Evolutionary conservation across 768 basidiomycete species (phyloP), one percentile per base, ranked within the genome.

Genomic region (Pleurotus giganteus): DNA sequence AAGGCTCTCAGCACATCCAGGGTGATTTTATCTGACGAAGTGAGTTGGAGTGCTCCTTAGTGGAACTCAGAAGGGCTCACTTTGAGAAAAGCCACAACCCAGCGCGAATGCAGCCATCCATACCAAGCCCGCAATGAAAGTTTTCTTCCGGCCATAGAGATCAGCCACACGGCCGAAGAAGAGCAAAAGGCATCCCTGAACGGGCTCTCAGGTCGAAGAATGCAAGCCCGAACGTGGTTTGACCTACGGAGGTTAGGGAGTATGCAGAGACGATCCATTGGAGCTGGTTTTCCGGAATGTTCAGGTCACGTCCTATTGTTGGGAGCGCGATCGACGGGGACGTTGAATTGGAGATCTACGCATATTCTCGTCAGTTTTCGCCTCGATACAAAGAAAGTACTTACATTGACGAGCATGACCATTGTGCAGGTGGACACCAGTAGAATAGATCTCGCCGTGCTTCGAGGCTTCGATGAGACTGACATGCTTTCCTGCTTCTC

Each of bases 131-230:
- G 73, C 8, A 8, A 84, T 28, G 66, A 83, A 89, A 3, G 71
- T 70, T 17, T 66, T 71, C 59, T 82, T 84, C 19, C 85, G 77
- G 0, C 87, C 85, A 51, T 79, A 79, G 1, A 85, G 69, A 57
- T 88, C 87, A 0, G 84, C 83, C 4, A 87, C 65, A 9, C 85
- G 73, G 0, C 86, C 86, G 7, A 80, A 76, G 5, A 84, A 73
- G 8, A 88, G 70, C 3, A 87, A 75, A 17, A 87, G 69, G 58
- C 85, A 87, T 4, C 80, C 84, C 85, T 85, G 21, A 28, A 29
- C 12, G n/a, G n/a, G n/a, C n/a, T n/a, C n/a, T n/a, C n/a, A n/a
- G 7, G 36, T 27, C 31, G 17, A 23, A 39, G 7, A 50, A 32
- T 23, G 34, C 29, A 34, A 54, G 29, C n/a, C 41, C n/a, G n/a